Conservation (phyloP, 257 asterid genomes). For the Catharanthus roseus region DNA sequence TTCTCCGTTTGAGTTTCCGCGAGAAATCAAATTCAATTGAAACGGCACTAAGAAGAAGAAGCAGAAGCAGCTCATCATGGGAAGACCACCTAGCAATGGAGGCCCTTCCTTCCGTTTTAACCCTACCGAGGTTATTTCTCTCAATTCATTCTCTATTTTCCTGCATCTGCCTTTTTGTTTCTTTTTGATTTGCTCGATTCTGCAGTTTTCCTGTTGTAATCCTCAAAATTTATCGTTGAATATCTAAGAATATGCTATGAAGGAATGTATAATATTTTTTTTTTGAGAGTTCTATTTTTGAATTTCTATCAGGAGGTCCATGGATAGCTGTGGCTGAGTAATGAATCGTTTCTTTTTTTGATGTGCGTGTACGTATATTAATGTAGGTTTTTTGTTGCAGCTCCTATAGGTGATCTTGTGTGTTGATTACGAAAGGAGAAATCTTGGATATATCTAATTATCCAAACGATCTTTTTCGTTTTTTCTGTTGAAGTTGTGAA, state of each 20-base stretch:
- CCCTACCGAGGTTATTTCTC: conserved; percentile 52
- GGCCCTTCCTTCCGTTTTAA: conserved; percentile 90
- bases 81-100: conserved; percentile 89
- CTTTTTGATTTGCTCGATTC: background rate
- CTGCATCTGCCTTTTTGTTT: background rate
- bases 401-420: background rate
- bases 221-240: background rate
- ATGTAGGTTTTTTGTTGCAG: background rate
- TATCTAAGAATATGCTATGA: background rate
- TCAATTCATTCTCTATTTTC: background rate
- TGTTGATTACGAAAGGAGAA: background rate
- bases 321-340: background rate
- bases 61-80: no score
- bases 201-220: background rate
- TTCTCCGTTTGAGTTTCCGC: conserved; percentile 10
- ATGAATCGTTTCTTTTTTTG: background rate
- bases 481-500: background rate
- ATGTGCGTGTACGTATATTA: background rate
- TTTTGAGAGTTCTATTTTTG: background rate
- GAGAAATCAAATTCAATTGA: conserved; percentile 10
- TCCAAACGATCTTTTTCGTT: background rate
- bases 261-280: no score
- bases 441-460: background rate
- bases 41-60: background rate
- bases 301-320: background rate